These are phyloP conservation scores for Xylariomycetidae sp. DNA, from an alignment of 2,329 filamentous ascomycete species.

Conservation along the genomic window DNA sequence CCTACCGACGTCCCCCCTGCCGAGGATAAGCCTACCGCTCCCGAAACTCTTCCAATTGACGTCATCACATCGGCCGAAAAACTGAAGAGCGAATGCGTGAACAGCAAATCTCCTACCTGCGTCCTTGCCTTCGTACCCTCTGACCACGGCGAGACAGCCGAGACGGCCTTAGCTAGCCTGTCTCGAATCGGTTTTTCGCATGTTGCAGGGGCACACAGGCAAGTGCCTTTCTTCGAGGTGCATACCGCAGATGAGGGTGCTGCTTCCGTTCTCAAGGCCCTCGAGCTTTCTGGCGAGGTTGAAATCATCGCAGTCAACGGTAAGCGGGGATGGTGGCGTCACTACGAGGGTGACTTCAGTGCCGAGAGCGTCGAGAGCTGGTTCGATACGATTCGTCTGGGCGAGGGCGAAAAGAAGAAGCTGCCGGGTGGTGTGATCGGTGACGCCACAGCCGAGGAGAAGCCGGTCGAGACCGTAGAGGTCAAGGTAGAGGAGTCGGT, in stretches of 20 bases:
- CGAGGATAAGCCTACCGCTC: constrained; percentile 44
- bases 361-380: constrained; percentile 68
- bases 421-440: constrained; percentile 58
- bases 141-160: constrained; percentile 44
- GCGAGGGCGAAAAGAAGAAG: constrained; percentile 76
- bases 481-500: constrained; percentile 30
- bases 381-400: constrained; percentile 88
- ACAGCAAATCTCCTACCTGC: constrained; percentile 73
- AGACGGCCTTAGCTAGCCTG: constrained; percentile 58
- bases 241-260: constrained; percentile 57
- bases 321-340: constrained; percentile 81
- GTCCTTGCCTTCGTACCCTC: constrained; percentile 69
- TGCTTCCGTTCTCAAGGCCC: constrained; percentile 49
- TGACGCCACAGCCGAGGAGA: constrained; percentile 28
- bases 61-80: constrained; percentile 59
- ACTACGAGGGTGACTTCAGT: constrained; percentile 60
- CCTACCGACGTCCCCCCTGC: constrained; percentile 32
- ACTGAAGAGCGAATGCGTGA: constrained; percentile 68
- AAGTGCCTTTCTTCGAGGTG: constrained; percentile 82
- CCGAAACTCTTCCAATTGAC: constrained; percentile 58
- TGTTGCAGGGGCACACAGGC: constrained; percentile 55
- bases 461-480: constrained; percentile 40
- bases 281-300: constrained; percentile 58
- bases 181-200: constrained; percentile 75
- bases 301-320: constrained; percentile 81